Conservation (phyloP, 805 yeast species). For the Spathaspora sp. region DNA sequence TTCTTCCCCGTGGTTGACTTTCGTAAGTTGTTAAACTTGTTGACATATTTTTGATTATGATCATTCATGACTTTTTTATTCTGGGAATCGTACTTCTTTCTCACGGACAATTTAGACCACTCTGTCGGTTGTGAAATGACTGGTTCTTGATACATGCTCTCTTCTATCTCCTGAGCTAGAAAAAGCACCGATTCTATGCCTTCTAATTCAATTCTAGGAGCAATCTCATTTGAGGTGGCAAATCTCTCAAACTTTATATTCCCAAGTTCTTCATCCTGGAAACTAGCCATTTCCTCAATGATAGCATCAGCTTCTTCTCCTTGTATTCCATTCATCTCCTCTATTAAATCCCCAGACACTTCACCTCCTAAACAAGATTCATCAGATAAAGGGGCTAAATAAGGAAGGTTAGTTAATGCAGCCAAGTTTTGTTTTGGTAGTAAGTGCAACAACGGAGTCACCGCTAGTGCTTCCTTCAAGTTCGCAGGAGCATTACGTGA, state of each 20-base stretch:
- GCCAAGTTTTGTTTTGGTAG: slow-evolving; percentile 24
- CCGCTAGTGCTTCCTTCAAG: slow-evolving; percentile 20
- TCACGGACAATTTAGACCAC: slow-evolving; percentile 17
- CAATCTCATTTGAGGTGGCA: neutral
- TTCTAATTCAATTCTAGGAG: neutral
- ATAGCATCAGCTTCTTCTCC: slow-evolving; percentile 2
- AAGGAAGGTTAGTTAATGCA: slow-evolving; percentile 11
- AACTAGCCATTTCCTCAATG: slow-evolving; percentile 16
- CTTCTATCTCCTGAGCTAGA: neutral
- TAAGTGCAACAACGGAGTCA: slow-evolving; percentile 25
- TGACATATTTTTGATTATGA: slow-evolving; percentile 16
- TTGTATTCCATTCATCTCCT: neutral
- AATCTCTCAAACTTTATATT: slow-evolving; percentile 33
- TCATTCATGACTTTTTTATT: slow-evolving; percentile 10
- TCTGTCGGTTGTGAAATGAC: neutral
- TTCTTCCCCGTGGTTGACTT: neutral
- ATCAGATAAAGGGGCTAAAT: slow-evolving; percentile 8
- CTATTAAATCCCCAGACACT: neutral
- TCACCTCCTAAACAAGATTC: neutral
- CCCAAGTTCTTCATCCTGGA: slow-evolving; percentile 24
- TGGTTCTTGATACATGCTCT: neutral
- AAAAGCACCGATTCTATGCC: neutral
- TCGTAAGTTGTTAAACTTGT: slow-evolving; percentile 11
- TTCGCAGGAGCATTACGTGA: slow-evolving; percentile 10
- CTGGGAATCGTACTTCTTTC: slow-evolving; percentile 16